These are phyloP conservation scores for Barbatosphaeria neglecta DNA, from an alignment of 495 filamentous ascomycete species.

Conservation along the genomic window DNA sequence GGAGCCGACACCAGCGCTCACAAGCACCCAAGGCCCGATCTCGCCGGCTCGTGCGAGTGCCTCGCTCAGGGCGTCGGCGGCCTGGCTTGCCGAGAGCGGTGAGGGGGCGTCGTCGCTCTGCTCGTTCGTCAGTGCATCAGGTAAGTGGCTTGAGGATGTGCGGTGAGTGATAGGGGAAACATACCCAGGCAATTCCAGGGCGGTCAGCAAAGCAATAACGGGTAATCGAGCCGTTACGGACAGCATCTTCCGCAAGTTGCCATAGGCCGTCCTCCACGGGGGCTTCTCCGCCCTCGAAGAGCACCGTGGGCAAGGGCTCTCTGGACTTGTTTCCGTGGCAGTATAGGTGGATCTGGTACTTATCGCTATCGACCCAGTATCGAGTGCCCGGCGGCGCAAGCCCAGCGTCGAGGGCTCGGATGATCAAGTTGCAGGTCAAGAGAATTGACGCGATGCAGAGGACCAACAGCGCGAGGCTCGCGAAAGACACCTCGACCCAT, in stretches of 20 bases:
- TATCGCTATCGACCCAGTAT: slow-evolving; percentile 67
- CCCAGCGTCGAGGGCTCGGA: slow-evolving; percentile 65
- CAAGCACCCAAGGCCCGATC: slow-evolving; percentile 64
- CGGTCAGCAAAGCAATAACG: slow-evolving; percentile 96
- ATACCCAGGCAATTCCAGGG: slow-evolving; percentile 72
- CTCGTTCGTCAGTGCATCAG: not conserved
- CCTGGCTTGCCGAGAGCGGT: slow-evolving; percentile 83
- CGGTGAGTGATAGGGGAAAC: not conserved
- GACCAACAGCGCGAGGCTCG: slow-evolving; percentile 54
- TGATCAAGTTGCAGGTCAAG: slow-evolving; percentile 63
- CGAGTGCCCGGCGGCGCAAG: slow-evolving; percentile 57
- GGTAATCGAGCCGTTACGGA: slow-evolving; percentile 60
- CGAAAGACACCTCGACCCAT: slow-evolving; percentile 73
- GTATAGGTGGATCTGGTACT: slow-evolving; percentile 75
- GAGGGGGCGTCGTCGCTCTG: slow-evolving; percentile 81
- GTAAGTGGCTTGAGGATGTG: not conserved
- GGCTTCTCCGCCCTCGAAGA: slow-evolving; percentile 70
- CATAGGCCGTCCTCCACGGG: slow-evolving; percentile 68
- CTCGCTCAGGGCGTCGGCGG: slow-evolving; percentile 73
- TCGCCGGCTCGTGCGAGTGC: slow-evolving; percentile 71
- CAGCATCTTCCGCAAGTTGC: slow-evolving; percentile 54
- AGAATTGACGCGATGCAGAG: slow-evolving; percentile 56
- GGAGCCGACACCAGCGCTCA: slow-evolving; percentile 61
- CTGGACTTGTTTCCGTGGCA: slow-evolving; percentile 60
- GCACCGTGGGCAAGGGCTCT: slow-evolving; percentile 50